Conservation (phyloP, 2,329 filamentous ascomycete genomes). For the Ophidiomyces ophidiicola region DNA sequence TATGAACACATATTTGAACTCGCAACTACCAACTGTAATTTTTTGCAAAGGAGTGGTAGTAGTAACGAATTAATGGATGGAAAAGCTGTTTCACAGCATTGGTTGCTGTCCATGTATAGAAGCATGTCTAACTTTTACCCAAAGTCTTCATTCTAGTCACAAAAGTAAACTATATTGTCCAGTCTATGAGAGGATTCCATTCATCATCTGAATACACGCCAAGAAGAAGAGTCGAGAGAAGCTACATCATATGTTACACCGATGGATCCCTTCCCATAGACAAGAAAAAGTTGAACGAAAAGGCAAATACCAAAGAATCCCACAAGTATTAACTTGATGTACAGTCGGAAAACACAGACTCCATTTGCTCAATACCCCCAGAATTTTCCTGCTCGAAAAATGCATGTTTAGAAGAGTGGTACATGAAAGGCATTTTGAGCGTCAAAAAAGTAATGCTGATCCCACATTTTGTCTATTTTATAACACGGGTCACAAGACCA, state of each 20-base stretch:
- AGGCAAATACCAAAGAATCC: constrained; percentile 10
- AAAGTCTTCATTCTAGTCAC: too few species aligned
- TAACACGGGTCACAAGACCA: constrained; percentile 65
- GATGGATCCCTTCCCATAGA: constrained; percentile 3
- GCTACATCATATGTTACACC: constrained; percentile 12
- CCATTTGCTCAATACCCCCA: constrained; percentile 12
- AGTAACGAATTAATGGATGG: too few species aligned
- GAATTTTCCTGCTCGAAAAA: constrained; percentile 8
- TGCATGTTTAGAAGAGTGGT: constrained; percentile 8
- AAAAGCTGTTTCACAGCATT: too few species aligned
- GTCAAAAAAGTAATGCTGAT: constrained; percentile 4
- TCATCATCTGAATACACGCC: background rate
- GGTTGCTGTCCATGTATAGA: too few species aligned
- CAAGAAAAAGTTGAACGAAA: constrained; percentile 1
- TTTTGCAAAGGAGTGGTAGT: too few species aligned
- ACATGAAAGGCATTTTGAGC: constrained; percentile 2
- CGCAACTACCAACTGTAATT: too few species aligned
- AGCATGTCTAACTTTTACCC: too few species aligned
- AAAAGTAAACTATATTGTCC: too few species aligned
- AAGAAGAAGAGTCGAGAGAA: constrained; percentile 14
- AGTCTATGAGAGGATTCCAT: too few species aligned
- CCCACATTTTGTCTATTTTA: constrained; percentile 32
- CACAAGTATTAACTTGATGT: constrained; percentile 11
- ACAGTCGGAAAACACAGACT: constrained; percentile 14
- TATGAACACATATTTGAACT: too few species aligned